Percentiles rank a stretch among this genome's conserved stretches.
These are phyloP conservation scores for Talaromyces rugulosus DNA, from an alignment of 2,329 filamentous ascomycete species.

Conservation along the genomic window DNA sequence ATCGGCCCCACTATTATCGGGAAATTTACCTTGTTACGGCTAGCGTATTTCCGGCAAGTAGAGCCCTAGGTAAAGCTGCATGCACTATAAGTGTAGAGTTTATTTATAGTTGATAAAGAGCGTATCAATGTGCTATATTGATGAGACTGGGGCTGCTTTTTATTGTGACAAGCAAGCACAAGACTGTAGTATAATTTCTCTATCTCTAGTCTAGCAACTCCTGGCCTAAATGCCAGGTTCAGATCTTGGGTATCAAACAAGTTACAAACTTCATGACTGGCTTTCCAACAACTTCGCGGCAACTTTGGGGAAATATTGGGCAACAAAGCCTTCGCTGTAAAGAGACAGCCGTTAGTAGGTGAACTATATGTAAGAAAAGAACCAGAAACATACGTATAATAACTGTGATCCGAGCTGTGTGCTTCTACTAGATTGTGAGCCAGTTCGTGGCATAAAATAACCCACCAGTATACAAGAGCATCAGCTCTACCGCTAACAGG, in stretches of 20 bases:
- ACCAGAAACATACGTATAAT: slow-evolving; percentile 55
- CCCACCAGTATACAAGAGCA: slow-evolving; percentile 84
- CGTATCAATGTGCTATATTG: not conserved
- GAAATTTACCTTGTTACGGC: too few species aligned
- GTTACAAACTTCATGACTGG: not conserved
- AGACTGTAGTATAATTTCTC: not conserved
- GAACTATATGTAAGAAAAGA: not conserved
- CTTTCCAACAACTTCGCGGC: slow-evolving; percentile 46
- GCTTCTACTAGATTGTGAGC: slow-evolving; percentile 83
- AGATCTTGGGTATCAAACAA: not conserved
- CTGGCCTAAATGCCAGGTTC: not conserved
- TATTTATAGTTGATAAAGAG: too few species aligned
- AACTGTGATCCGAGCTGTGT: slow-evolving; percentile 76
- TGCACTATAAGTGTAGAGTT: too few species aligned
- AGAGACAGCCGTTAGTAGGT: slow-evolving; percentile 3
- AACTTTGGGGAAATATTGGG: slow-evolving; percentile 71
- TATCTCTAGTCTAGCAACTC: not conserved
- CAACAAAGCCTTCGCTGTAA: slow-evolving; percentile 67
- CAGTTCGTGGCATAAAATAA: slow-evolving; percentile 91
- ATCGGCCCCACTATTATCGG: too few species aligned
- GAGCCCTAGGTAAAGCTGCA: too few species aligned
- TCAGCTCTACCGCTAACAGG: slow-evolving; percentile 54
- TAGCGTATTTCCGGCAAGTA: too few species aligned
- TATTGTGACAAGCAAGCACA: not conserved
- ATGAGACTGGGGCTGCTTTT: not conserved